These are phyloP conservation scores for Trypanosoma caninum DNA, from an alignment of 208 protist genomes.

Conservation along the genomic window DNA sequence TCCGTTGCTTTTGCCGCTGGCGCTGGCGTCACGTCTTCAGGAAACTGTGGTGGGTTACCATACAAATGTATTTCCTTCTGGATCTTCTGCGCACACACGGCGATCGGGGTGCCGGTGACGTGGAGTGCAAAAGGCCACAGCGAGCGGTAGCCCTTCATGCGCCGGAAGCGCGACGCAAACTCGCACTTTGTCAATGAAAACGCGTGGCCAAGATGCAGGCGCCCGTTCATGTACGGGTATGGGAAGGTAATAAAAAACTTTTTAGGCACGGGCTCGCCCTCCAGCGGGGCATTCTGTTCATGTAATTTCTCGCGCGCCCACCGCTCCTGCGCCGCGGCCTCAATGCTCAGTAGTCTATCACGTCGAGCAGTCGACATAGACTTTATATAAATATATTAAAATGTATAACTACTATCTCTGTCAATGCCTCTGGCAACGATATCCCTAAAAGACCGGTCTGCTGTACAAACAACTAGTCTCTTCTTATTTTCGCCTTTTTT, in stretches of 20 bases:
- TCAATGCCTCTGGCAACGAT: no score
- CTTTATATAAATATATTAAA: no score
- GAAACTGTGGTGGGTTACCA: slow-evolving; percentile 90
- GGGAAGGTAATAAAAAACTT: slow-evolving; percentile 99
- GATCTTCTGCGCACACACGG: slow-evolving; percentile 98
- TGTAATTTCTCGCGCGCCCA: slow-evolving; percentile 68
- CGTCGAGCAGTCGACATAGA: slow-evolving; percentile 85
- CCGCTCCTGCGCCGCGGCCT: slow-evolving; percentile 52
- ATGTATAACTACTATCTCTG: no score
- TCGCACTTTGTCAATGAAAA: slow-evolving; percentile 99
- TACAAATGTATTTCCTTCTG: slow-evolving; percentile 77
- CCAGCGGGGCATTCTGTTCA: slow-evolving; percentile 57
- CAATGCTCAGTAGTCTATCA: slow-evolving; percentile 68
- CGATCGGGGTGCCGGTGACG: slow-evolving; percentile 99
- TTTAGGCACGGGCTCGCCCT: slow-evolving; percentile 33
- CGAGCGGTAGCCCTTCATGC: slow-evolving; percentile 95
- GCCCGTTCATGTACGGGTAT: slow-evolving; percentile 99
- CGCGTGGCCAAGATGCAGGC: slow-evolving; percentile 98
- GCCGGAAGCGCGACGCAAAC: slow-evolving; percentile 97
- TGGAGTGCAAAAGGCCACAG: slow-evolving; percentile 99
- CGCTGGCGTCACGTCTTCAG: slow-evolving; percentile 46
- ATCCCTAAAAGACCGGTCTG: no score
- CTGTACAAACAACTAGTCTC: no score
- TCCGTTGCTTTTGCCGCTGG: no score
- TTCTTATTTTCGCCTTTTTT: no score